Evolutionary conservation across 75 land plant genomes (phyloP), one percentile per base, ranked within the genome.

Genomic region (Sequoiadendron giganteum): DNA sequence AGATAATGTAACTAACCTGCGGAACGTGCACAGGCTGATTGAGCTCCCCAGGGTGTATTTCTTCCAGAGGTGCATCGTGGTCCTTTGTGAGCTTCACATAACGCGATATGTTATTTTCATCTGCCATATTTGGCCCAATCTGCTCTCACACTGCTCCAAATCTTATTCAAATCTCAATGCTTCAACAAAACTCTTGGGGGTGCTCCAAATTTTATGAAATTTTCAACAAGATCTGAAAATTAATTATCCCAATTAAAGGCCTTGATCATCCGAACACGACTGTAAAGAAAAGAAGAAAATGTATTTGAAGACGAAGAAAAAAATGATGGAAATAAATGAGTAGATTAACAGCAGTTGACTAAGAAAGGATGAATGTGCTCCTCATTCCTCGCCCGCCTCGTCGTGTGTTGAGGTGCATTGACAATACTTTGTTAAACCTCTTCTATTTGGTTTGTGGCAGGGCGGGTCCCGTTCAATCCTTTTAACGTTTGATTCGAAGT

Each of bases 31-130:
- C 90, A 30, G 97, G 95, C 88, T 95, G 97, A 85, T 96, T 96
- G 87, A 96, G 97, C 86, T 95, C 95, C 11, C 96, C 96, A 18
- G 95, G 94, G 16, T 40, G 91, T 77, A 95, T 93, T 85, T 95
- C 93, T 88, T 94, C 95, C 85, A 87, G 47, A 43, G 93, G 93
- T 15, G 88, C 90, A 81, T 91, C 90, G 19, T 94, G 96, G 39
- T 93, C 94, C 89, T 94, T 95, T 38, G 86, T 88, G 8, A 95
- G 89, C 93, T 95, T 93, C 91, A 94, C 95, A 83, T 95, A 95
- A 28, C 92, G 91, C 11, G 95, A 94, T 28, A 88, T 86, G 55
- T 70, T 72, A 25, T 83, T 61, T 1, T 91, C 92, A 16, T 95
- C 96, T 81, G 92, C 92, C 91, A 90, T 92, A 28, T 65, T 65